Conservation (phyloP, 768 basidiomycete genomes). For the Gloeophyllum trabeum region DNA sequence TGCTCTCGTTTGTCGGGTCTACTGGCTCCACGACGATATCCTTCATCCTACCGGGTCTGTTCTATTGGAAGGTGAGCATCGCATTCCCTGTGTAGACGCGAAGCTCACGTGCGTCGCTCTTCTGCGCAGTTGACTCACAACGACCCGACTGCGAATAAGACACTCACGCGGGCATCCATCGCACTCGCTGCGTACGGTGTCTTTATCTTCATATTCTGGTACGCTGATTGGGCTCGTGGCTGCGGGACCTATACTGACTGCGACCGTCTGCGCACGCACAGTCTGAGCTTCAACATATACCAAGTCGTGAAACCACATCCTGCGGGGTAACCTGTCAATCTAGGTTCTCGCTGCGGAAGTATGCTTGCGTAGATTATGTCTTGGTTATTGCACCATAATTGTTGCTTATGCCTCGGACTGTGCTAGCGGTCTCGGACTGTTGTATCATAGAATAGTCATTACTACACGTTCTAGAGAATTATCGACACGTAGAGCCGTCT, state of each 20-base stretch:
- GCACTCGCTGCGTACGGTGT: conserved; percentile 66
- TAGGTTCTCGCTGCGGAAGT: too few relatives aligned
- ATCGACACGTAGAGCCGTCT: too few relatives aligned
- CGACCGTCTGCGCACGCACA: conserved; percentile 24
- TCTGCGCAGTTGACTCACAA: conserved; percentile 51
- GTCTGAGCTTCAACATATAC: conserved; percentile 75
- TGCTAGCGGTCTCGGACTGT: too few relatives aligned
- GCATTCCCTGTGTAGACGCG: conserved; percentile 2
- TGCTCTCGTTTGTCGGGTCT: conserved; percentile 92
- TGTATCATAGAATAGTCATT: too few relatives aligned
- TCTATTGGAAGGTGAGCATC: conserved; percentile 77
- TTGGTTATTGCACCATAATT: too few relatives aligned
- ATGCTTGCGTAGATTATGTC: too few relatives aligned
- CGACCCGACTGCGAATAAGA: conserved; percentile 39
- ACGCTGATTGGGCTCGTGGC: too few relatives aligned
- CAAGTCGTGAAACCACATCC: conserved; percentile 31
- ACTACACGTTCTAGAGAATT: too few relatives aligned
- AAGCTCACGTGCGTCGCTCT: conserved; percentile 2
- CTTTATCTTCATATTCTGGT: conserved; percentile 85
- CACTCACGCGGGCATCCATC: conserved; percentile 50
- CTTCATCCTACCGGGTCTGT: conserved; percentile 88
- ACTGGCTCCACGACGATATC: conserved; percentile 96
- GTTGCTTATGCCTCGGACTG: too few relatives aligned
- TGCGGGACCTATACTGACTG: neutral
- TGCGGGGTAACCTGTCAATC: neutral